Evolutionary conservation across 2,329 filamentous ascomycete species (phyloP), one percentile per base, ranked within the genome.

Genomic region (Xylaria sp.): DNA sequence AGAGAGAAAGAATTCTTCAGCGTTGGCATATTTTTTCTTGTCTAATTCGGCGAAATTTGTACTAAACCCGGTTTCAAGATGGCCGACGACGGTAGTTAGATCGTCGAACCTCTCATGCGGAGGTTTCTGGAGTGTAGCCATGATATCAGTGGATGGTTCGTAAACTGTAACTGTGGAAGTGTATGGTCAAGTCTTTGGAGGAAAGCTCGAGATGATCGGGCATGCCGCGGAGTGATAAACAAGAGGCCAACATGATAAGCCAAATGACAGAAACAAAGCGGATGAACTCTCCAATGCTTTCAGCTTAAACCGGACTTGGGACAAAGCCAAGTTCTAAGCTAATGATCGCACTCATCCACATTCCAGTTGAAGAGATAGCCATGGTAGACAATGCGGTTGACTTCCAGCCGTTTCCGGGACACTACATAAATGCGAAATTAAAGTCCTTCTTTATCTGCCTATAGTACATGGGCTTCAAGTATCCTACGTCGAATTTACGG

Each of bases 401-500:
- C 25, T 49, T 9, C 7, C 7, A 56, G 33, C 59, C 29, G 47
- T 29, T 63, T 66, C 29, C 53, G 60, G 57, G 47, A 60, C 2
- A 22, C 27, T 1, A 27, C 51, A 15, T 38, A 33, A 20, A 27
- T 27, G 20, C 7, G 29, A 9, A 38, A 1, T 17, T 61, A 9
- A 15, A 38, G 3, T 22, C 10, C 27, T 33, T 45, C 54, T 63
- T 63, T 63, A 51, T 66, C 22, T 17, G 9, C 60, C 42, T 50
- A 31, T 55, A 22, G n/a, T 59, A 59, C 59, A 66, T 66, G 11
- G 44, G 49, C 29, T 50, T 44, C 11, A 5, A 20, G 33, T 42
- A 50, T 49, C 25, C 15, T n/a, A 31, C 15, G 36, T 36, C 31
- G 9, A 36, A 42, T 42, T 10, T 17, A 45, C 17, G 15, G 29